Evolutionary conservation across 768 basidiomycete species (phyloP).

Genomic region (Phaffia australis): DNA sequence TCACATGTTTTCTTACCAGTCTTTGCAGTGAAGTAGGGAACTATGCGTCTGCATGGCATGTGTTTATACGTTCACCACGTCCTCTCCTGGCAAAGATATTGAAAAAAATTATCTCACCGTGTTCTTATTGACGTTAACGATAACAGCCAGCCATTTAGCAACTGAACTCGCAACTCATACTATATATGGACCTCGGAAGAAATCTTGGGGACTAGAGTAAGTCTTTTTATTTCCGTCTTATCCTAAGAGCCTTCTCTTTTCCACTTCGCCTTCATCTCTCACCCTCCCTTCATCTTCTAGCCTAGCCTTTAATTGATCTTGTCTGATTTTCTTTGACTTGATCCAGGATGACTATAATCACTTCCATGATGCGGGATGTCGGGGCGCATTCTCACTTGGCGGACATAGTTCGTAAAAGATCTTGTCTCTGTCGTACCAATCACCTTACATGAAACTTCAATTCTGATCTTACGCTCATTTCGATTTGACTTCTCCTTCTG

Average conservation of each 20-base stretch:
- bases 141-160: constrained; percentile 13
- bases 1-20: background rate
- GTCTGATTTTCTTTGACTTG: background rate
- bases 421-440: background rate
- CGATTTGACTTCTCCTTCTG: background rate
- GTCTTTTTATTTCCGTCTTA: constrained; percentile 55
- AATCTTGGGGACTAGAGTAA: constrained; percentile 92
- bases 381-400: constrained; percentile 69
- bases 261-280: background rate
- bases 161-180: constrained; percentile 55
- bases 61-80: background rate
- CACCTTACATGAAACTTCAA: background rate
- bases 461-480: background rate
- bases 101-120: background rate
- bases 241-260: background rate
- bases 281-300: background rate
- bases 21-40: constrained; percentile 29
- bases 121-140: background rate
- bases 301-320: background rate
- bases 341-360: constrained; percentile 33
- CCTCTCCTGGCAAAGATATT: background rate
- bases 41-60: too few species aligned
- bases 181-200: constrained; percentile 74
- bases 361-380: constrained; percentile 65
- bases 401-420: constrained; percentile 53